Percentiles rank a stretch among this genome's conserved stretches.
phyloP scores from a whole-genome alignment of 495 filamentous ascomycete genomes.

The Pyronema omphalodes region DNA sequence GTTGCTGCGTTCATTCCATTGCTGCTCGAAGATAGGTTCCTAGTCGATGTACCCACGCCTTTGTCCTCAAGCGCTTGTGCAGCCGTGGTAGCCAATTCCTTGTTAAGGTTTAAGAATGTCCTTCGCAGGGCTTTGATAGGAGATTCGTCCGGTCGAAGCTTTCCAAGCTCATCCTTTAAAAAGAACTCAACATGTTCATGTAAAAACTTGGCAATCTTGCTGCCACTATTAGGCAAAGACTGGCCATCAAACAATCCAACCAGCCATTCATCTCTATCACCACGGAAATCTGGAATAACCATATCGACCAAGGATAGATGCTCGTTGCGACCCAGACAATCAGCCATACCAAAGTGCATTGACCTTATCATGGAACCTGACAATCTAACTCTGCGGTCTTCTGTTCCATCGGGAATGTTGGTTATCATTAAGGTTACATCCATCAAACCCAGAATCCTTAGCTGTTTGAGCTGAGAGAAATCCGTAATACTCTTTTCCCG shows the following conservation, averaged over 20 bases:
- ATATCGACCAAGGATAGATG: slow-evolving; percentile 96
- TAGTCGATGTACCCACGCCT: slow-evolving; percentile 29
- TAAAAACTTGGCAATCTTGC: slow-evolving; percentile 86
- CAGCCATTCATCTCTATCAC: slow-evolving; percentile 76
- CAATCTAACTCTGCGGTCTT: slow-evolving; percentile 86
- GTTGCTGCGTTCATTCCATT: slow-evolving; percentile 41
- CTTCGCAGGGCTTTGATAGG: slow-evolving; percentile 69
- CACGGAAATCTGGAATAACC: slow-evolving; percentile 81
- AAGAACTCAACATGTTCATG: slow-evolving; percentile 82
- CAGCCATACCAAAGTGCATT: slow-evolving; percentile 93
- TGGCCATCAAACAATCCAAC: slow-evolving; percentile 93
- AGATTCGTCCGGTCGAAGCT: slow-evolving; percentile 45
- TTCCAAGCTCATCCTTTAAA: slow-evolving; percentile 66
- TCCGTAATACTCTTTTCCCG: slow-evolving; percentile 67
- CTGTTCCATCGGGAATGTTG: slow-evolving; percentile 81
- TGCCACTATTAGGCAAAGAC: slow-evolving; percentile 63
- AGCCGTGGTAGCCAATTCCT: slow-evolving; percentile 77
- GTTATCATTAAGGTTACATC: slow-evolving; percentile 90
- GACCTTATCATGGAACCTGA: slow-evolving; percentile 78
- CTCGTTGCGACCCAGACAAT: slow-evolving; percentile 81
- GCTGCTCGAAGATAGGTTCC: slow-evolving; percentile 46
- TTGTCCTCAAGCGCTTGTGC: slow-evolving; percentile 62
- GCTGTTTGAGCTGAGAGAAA: slow-evolving; percentile 68
- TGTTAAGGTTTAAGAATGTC: slow-evolving; percentile 78
- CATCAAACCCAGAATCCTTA: slow-evolving; percentile 86